A percentile compares a stretch with the other conserved stretches of the same genome.
phyloP scores from a whole-genome alignment of 31 red algal species.

The Porphyra umbilicalis region DNA sequence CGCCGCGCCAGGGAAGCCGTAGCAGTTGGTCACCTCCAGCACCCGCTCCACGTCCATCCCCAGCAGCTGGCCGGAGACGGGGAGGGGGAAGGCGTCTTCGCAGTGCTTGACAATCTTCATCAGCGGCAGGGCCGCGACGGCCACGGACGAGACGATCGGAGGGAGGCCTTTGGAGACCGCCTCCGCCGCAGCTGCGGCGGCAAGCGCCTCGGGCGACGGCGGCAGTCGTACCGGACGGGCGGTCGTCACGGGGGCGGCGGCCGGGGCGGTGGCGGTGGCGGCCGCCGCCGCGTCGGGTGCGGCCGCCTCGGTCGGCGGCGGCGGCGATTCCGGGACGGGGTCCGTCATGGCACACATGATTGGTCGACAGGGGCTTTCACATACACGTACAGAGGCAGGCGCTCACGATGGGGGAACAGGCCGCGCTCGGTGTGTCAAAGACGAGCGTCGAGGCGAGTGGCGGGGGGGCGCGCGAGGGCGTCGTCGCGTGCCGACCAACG shows the following conservation, averaged over 20 bases:
- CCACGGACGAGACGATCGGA: background rate
- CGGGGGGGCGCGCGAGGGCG: too few relatives aligned
- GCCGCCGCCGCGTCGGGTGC: background rate
- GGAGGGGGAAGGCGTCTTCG: conserved; percentile 74
- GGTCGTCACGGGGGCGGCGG: background rate
- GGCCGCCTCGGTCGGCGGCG: background rate
- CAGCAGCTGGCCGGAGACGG: conserved; percentile 85
- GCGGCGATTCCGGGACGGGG: background rate
- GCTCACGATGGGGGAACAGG: too few relatives aligned
- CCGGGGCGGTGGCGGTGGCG: background rate
- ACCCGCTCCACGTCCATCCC: conserved; percentile 84
- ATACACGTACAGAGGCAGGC: too few relatives aligned
- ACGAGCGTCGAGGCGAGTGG: too few relatives aligned
- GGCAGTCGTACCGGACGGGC: background rate
- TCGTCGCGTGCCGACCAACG: too few relatives aligned
- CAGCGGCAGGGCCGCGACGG: conserved; percentile 3
- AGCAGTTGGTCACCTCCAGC: conserved; percentile 92
- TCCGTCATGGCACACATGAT: background rate
- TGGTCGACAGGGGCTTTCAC: background rate
- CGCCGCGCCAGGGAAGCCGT: conserved; percentile 17
- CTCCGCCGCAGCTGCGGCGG: background rate
- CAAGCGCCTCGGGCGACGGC: background rate
- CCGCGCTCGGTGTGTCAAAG: too few relatives aligned
- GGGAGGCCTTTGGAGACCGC: background rate
- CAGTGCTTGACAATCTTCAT: conserved; percentile 97